Percentiles rank a stretch among this genome's conserved stretches.
phyloP scores from a whole-genome alignment of 169 alveolate species.

The Plasmodium berghei region DNA sequence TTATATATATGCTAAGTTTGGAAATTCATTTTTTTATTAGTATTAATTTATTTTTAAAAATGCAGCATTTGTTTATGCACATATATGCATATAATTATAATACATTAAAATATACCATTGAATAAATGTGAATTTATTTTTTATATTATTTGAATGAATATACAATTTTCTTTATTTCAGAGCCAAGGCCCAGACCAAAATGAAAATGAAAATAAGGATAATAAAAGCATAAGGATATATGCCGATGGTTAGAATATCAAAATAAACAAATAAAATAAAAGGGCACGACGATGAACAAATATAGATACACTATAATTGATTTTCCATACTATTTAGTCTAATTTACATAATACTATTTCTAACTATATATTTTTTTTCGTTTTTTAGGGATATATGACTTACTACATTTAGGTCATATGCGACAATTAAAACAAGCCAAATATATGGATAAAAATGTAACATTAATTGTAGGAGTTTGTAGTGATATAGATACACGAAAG shows the following conservation, averaged over 20 bases:
- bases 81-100: neutral
- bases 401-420: conserved; percentile 97
- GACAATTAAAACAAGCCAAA: conserved; percentile 97
- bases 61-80: neutral
- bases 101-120: neutral
- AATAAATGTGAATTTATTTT: neutral
- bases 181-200: conserved; percentile 12
- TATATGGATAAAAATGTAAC: conserved; percentile 93
- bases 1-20: neutral
- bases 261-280: conserved; percentile 2
- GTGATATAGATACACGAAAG: conserved; percentile 95
- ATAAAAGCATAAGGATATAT: conserved; percentile 52
- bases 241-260: conserved; percentile 71
- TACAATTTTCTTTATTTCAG: conserved; percentile 15
- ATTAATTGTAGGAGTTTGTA: conserved; percentile 96
- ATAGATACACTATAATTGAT: neutral
- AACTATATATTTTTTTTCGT: neutral
- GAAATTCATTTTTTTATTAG: neutral
- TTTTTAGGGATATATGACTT: conserved; percentile 95
- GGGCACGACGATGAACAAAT: neutral
- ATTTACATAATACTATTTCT: neutral
- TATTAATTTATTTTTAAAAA: neutral
- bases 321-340: neutral
- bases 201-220: conserved; percentile 12
- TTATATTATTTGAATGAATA: neutral